Evolutionary conservation across 176 grass and related monocot species (phyloP).

Genomic region (Cenchrus fungigraminus): DNA sequence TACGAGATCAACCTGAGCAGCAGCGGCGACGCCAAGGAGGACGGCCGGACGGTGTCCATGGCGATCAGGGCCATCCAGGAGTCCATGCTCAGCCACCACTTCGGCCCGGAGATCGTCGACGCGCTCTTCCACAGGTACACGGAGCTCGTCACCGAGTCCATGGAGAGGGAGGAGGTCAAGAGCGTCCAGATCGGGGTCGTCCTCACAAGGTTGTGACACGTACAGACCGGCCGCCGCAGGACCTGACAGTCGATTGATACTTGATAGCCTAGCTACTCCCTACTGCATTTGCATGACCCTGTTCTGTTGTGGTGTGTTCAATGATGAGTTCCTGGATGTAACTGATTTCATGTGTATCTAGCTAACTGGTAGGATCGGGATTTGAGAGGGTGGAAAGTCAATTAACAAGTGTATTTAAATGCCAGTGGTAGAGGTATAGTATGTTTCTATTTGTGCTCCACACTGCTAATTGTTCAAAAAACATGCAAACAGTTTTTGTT

Average conservation of each 20-base stretch:
- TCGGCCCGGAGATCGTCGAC: slow-evolving; percentile 73
- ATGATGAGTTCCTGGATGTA: background rate
- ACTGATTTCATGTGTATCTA: slow-evolving; percentile 28
- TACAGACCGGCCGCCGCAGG: background rate
- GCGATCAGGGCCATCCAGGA: slow-evolving; percentile 89
- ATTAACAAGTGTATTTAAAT: slow-evolving; percentile 28
- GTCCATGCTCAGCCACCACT: slow-evolving; percentile 93
- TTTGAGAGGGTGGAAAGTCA: slow-evolving; percentile 20
- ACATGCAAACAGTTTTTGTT: background rate
- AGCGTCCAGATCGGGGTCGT: slow-evolving; percentile 78
- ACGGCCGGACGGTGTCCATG: slow-evolving; percentile 75
- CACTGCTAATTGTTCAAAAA: background rate
- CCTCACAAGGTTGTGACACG: slow-evolving; percentile 60
- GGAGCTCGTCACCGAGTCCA: slow-evolving; percentile 67
- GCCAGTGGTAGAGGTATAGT: background rate
- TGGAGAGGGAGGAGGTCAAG: slow-evolving; percentile 81
- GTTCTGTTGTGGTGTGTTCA: background rate
- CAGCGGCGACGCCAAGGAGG: slow-evolving; percentile 84
- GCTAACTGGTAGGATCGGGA: slow-evolving; percentile 41
- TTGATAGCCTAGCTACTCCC: background rate
- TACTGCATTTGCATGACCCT: slow-evolving; percentile 21
- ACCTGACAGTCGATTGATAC: background rate
- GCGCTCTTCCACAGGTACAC: slow-evolving; percentile 69
- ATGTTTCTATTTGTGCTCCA: background rate
- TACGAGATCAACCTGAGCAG: slow-evolving; percentile 79